Conservation (phyloP, 1,284 basidiomycete genomes). For the Ceratobasidium sp. region DNA sequence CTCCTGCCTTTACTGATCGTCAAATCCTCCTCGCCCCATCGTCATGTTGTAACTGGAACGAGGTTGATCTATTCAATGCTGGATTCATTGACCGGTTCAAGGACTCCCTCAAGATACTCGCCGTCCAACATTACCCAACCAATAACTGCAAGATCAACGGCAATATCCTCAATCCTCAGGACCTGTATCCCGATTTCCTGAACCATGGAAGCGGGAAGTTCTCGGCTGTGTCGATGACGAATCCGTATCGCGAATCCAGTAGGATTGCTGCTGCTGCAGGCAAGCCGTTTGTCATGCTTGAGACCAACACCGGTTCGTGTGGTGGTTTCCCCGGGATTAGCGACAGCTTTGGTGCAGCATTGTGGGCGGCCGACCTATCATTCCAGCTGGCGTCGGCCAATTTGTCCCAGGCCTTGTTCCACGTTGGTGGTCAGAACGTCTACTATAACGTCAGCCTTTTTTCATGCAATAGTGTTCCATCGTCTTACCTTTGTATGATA, state of each 20-base stretch:
- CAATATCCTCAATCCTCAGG: conserved; percentile 48
- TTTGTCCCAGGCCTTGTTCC: conserved; percentile 57
- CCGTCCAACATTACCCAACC: conserved; percentile 43
- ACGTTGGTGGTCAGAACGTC: conserved; percentile 71
- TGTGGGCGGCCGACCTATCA: conserved; percentile 58
- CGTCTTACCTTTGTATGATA: conserved; percentile 18
- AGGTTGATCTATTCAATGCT: conserved; percentile 50
- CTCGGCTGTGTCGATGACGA: conserved; percentile 44
- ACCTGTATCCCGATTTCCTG: conserved; percentile 50
- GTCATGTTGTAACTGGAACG: conserved; percentile 55
- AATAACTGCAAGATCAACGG: conserved; percentile 46
- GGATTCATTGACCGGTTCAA: conserved; percentile 50
- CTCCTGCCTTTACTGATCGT: conserved; percentile 53
- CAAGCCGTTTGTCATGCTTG: conserved; percentile 52
- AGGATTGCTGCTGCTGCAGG: conserved; percentile 40
- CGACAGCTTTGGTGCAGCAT: conserved; percentile 54
- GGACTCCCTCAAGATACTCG: conserved; percentile 48
- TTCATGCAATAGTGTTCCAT: background rate
- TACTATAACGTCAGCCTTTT: conserved; percentile 65
- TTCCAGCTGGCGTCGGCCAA: conserved; percentile 58
- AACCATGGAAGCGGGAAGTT: conserved; percentile 50
- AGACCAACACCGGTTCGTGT: conserved; percentile 56
- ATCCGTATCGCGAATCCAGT: conserved; percentile 45
- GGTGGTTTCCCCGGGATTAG: conserved; percentile 55
- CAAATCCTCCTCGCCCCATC: conserved; percentile 69